Evolutionary conservation across 345 rosid species (phyloP), one percentile per base, ranked within the genome.

Genomic region (Angophora floribunda): DNA sequence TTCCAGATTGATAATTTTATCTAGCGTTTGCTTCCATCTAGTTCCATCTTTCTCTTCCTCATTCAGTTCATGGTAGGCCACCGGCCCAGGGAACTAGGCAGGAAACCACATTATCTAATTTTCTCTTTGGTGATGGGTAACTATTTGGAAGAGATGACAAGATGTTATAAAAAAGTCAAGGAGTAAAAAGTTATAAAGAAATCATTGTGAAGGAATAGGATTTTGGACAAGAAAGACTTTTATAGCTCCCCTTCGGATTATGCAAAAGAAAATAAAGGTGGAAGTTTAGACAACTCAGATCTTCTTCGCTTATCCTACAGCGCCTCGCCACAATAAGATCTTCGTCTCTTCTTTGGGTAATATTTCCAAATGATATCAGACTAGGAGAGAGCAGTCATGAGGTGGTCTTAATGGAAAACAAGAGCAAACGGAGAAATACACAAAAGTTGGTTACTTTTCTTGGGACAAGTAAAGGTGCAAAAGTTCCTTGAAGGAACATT

Each of bases 71-170:
- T 22, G 15, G n/a, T n/a, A 63, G 36, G 75, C 75, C 75, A 63
- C n/a, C 4, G 1, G 3, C 41, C 36, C 12, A 26, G 9, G 5
- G 30, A 61, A 61, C 67, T 15, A 0, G 7, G 30, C 14, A 2
- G 67, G 67, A 59, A 61, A 61, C 15, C 12, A 59, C 5, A 24
- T 55, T 4, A 55, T 55, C 61, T 55, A 55, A 17, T 55, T 7
- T 53, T 21, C 2, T 0, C 28, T 1, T 10, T 22, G 59, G 61
- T 4, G 22, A 52, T 13, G 55, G 19, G 19, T 16, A 52, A 52
- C 55, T 15, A 51, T 12, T 51, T 53, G 57, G 17, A 53, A 53
- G 57, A 0, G 24, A 17, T 53, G 57, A 53, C 17, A 53, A 19
- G 57, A 53, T 3, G 57, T n/a, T n/a, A n/a, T n/a, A n/a, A n/a